Evolutionary conservation across 306 rosid genomes (phyloP).

Genomic region (Crotalaria pallida): DNA sequence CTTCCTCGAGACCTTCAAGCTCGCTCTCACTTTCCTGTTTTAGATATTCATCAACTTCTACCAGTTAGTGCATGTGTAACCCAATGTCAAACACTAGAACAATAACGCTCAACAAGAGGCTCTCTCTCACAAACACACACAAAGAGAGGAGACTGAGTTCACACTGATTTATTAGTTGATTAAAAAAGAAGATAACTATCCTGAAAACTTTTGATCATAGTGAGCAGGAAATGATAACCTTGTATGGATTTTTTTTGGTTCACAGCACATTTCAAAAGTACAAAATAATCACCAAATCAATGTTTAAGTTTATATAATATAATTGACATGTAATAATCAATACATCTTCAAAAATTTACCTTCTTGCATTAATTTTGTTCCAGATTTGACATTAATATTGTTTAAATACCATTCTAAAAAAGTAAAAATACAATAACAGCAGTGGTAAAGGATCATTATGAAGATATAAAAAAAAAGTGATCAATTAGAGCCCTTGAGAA

Average conservation of each 20-base stretch:
- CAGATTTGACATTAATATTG: background rate
- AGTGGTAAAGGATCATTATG: background rate
- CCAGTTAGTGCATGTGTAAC: constrained; percentile 1
- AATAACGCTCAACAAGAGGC: background rate
- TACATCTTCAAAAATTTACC: background rate
- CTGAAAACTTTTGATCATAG: background rate
- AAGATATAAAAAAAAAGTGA: background rate
- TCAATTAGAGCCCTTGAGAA: background rate
- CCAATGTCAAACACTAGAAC: background rate
- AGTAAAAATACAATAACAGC: background rate
- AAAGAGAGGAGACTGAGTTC: background rate
- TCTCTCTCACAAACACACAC: background rate
- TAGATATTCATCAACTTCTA: constrained; percentile 7
- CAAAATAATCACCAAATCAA: background rate
- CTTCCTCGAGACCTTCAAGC: constrained; percentile 48
- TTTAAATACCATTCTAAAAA: background rate
- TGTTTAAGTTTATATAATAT: background rate
- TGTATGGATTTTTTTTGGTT: background rate
- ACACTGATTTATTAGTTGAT: background rate
- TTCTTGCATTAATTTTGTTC: background rate
- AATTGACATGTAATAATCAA: background rate
- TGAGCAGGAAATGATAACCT: background rate
- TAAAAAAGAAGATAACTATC: background rate
- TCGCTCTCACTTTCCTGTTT: constrained; percentile 62
- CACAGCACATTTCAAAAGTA: background rate